Evolutionary conservation across 163 green algal species (phyloP), one percentile per base, ranked within the genome.

Genomic region (Scenedesmus sp.): DNA sequence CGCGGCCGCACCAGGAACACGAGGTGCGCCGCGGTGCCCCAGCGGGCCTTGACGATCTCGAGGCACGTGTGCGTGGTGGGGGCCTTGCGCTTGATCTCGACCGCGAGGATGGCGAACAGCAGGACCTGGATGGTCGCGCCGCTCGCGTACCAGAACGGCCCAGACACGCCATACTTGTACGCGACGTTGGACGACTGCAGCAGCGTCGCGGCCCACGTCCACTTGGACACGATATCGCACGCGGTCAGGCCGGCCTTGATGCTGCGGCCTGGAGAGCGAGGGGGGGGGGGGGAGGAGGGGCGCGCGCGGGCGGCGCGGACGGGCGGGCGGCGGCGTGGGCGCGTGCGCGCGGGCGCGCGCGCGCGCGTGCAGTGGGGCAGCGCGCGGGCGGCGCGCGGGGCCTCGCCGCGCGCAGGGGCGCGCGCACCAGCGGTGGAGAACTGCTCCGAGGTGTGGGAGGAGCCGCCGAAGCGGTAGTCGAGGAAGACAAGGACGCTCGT

Each of bases 61-160:
- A 93, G 87, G 66, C 94, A 87, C 13, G 92, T 97, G 85, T 97
- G 91, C 6, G 57, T 51, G 7, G 70, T 78, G 26, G 70, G 70
- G 0, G 70, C 83, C 83, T 94, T 94, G 78, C 94, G 88, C 90
- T 98, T 98, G 83, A 98, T 91, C 79, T 98, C 85, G 18, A 98
- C 93, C 26, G 95, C 95, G 28, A 98, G 84, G 54, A 98, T 91
- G 69, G 92, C 94, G 74, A 98, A 98, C 42, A 98, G 91, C 56
- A 98, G 84, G 77, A 98, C 90, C 85, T 98, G 94, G 36, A 98
- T 89, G 20, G 95, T 98, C 34, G 94, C 94, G 28, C 94, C 72
- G 69, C 53, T 26, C 9, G 94, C 95, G 70, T 98, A 98, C 94
- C 94, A 98, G 84, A 98, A 98, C 4, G 94, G 94, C 0, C 94